A percentile compares a stretch with the other conserved stretches of the same genome.
Conservation (phyloP, 2,329 filamentous ascomycete species). For the Penicillium sp. region DNA sequence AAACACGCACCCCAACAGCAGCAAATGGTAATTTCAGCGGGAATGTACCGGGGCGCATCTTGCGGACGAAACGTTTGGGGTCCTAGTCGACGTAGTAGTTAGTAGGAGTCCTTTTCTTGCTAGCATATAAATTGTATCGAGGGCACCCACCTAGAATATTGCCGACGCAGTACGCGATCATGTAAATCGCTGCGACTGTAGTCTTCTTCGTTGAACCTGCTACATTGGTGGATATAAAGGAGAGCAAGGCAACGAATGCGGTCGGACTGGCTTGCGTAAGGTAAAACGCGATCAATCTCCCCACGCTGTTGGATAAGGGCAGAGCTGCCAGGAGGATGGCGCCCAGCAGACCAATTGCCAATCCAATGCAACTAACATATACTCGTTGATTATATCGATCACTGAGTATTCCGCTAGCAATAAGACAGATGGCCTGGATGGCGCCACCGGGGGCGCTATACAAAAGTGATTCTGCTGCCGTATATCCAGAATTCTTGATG, state of each 20-base stretch:
- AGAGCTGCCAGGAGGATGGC: no score
- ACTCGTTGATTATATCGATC: no score
- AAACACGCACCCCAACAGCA: no score
- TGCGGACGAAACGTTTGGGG: slow-evolving; percentile 42
- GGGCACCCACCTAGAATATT: slow-evolving; percentile 48
- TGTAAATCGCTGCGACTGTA: slow-evolving; percentile 36
- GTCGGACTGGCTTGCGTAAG: slow-evolving; percentile 37
- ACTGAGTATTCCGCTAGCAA: slow-evolving; percentile 27
- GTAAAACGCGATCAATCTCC: slow-evolving; percentile 40
- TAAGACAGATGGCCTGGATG: slow-evolving; percentile 9
- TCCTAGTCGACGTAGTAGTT: no score
- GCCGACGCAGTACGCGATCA: slow-evolving; percentile 42
- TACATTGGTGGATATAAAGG: slow-evolving; percentile 27
- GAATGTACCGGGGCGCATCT: slow-evolving; percentile 35
- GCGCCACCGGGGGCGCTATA: no score
- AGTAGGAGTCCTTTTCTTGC: no score
- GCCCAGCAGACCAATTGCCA: no score
- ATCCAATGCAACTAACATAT: no score
- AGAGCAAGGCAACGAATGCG: slow-evolving; percentile 22
- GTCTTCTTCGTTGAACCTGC: slow-evolving; percentile 41
- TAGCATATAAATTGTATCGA: no score
- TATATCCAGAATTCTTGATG: slow-evolving; percentile 17
- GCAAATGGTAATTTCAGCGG: slow-evolving; percentile 20
- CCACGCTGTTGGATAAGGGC: no score
- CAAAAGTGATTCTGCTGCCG: slow-evolving; percentile 7